phyloP scores from a whole-genome alignment of 2,329 filamentous ascomycete species.

The Penicillium nordicum region DNA sequence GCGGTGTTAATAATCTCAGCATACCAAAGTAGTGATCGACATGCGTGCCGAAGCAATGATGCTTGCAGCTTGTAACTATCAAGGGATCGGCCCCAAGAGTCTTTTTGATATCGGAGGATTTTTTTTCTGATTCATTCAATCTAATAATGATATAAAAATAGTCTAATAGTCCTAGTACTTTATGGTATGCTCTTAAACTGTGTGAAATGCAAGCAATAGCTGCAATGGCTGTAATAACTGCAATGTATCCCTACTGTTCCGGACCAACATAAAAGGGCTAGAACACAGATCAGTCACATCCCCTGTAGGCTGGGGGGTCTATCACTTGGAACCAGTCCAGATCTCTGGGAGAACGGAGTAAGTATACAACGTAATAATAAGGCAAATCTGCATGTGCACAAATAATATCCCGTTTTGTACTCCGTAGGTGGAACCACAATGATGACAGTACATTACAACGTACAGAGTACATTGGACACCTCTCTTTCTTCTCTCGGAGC shows the following conservation, averaged over 20 bases:
- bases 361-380: background rate
- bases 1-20: constrained; percentile 21
- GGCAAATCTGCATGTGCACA: background rate
- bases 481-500: background rate
- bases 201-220: background rate
- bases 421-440: background rate
- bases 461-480: background rate
- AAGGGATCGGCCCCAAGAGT: constrained; percentile 10
- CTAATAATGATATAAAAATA: background rate
- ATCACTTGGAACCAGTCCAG: background rate
- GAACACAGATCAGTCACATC: background rate
- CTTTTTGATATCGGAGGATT: constrained; percentile 6
- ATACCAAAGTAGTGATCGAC: constrained; percentile 23
- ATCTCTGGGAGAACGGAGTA: background rate
- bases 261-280: background rate
- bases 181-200: background rate
- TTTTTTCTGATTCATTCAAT: background rate
- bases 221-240: background rate
- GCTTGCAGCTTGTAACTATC: constrained; percentile 10
- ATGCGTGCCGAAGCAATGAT: constrained; percentile 15
- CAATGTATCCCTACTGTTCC: background rate
- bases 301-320: background rate
- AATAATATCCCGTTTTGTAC: background rate
- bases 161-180: background rate
- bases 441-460: background rate